These are phyloP conservation scores for Mangifera indica DNA, from an alignment of 345 rosid genomes.

Conservation along the genomic window DNA sequence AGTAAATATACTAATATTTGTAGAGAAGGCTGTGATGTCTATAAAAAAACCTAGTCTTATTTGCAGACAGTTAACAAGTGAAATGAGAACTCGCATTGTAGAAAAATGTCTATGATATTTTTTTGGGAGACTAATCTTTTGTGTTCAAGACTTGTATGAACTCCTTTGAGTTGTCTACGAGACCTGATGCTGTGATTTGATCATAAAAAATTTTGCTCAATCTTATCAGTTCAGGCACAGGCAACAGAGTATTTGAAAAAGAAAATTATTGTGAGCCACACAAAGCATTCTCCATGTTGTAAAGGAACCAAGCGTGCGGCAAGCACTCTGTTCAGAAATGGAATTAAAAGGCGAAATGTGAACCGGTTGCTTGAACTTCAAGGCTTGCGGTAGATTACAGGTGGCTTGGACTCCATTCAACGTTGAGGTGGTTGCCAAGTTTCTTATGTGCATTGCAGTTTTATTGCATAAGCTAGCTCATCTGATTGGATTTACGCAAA, in stretches of 20 bases:
- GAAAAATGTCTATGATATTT: not conserved
- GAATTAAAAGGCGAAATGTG: conserved; percentile 66
- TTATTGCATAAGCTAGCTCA: not conserved
- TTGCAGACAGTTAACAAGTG: no score
- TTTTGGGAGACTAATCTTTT: not conserved
- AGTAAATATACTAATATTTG: no score
- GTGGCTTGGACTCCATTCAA: conserved; percentile 11
- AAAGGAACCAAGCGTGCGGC: conserved; percentile 33
- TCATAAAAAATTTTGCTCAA: conserved; percentile 9
- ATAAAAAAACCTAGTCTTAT: no score
- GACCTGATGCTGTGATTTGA: not conserved
- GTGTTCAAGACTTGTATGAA: not conserved
- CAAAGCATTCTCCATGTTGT: conserved; percentile 21
- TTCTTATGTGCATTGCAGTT: not conserved
- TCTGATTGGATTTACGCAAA: not conserved
- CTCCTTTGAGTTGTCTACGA: not conserved
- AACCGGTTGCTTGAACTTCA: conserved; percentile 34
- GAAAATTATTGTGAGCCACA: conserved; percentile 40
- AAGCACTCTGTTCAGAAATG: conserved; percentile 57
- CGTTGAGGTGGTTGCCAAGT: not conserved
- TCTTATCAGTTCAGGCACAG: conserved; percentile 60
- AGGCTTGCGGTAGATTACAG: conserved; percentile 15
- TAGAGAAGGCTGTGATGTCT: no score
- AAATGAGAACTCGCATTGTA: no score
- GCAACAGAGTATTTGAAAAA: conserved; percentile 60